A percentile compares a stretch with the other conserved stretches of the same genome.
phyloP scores from a whole-genome alignment of 2,329 filamentous ascomycete genomes.

The Talaromyces pinophilus region DNA sequence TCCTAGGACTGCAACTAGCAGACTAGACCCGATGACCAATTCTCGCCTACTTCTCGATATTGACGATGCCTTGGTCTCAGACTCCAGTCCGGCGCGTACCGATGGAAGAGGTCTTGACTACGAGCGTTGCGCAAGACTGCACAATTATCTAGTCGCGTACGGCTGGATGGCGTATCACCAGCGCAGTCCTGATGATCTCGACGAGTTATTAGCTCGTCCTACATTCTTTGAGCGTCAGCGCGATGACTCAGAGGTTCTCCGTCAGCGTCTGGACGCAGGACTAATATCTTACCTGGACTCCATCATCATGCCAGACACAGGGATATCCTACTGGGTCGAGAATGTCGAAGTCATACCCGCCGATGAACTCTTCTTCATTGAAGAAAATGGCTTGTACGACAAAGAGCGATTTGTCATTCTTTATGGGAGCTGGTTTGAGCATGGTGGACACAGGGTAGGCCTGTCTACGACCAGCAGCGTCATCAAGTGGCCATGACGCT shows the following conservation, averaged over 20 bases:
- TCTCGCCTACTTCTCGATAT: slow-evolving; percentile 7
- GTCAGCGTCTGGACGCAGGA: not conserved
- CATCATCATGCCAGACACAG: slow-evolving; percentile 22
- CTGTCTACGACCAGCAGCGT: slow-evolving; percentile 21
- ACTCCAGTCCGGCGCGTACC: not conserved
- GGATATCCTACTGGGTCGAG: slow-evolving; percentile 1
- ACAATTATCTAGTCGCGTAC: slow-evolving; percentile 30
- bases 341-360: not conserved
- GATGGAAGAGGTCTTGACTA: slow-evolving; percentile 3
- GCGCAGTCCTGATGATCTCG: slow-evolving; percentile 20
- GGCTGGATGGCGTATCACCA: slow-evolving; percentile 26
- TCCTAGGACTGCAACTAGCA: not conserved
- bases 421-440: slow-evolving; percentile 22
- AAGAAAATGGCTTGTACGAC: not conserved
- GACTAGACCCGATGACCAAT: not conserved
- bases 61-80: slow-evolving; percentile 13
- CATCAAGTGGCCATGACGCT: slow-evolving; percentile 15
- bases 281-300: slow-evolving; percentile 24
- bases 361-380: not conserved
- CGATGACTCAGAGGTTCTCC: not conserved
- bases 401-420: slow-evolving; percentile 23
- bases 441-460: slow-evolving; percentile 24
- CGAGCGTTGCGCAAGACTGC: slow-evolving; percentile 27
- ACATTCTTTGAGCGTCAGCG: slow-evolving; percentile 19
- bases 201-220: not conserved